phyloP scores from a whole-genome alignment of 805 yeast genomes.

The Clavispora fructus region DNA sequence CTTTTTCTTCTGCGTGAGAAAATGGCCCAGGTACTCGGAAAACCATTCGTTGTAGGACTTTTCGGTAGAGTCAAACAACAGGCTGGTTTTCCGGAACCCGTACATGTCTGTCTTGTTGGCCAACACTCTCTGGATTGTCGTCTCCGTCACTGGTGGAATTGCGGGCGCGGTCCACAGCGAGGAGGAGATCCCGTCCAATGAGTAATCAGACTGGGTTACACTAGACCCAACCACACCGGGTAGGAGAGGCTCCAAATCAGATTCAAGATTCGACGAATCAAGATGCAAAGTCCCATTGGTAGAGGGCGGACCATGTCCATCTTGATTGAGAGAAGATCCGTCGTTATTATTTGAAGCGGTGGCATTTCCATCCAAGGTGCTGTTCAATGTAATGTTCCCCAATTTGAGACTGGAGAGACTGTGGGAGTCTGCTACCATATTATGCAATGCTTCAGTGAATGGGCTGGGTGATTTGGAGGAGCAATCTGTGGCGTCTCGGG shows the following conservation, averaged over 20 bases:
- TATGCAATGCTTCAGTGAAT: neutral
- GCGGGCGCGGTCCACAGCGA: conserved; percentile 1
- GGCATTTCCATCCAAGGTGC: neutral
- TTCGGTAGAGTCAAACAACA: conserved; percentile 40
- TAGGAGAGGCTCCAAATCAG: no score
- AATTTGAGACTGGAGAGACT: neutral
- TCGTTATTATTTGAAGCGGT: no score
- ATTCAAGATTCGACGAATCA: neutral
- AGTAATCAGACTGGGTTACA: no score
- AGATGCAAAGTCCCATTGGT: neutral
- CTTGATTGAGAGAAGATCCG: neutral
- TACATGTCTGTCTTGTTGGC: conserved; percentile 53
- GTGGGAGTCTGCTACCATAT: neutral
- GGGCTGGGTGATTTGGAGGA: neutral
- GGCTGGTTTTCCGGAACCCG: conserved; percentile 74
- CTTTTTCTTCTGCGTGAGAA: conserved; percentile 61
- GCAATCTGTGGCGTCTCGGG: neutral
- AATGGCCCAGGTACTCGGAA: conserved; percentile 56
- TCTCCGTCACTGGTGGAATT: conserved; percentile 3
- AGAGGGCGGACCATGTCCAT: neutral
- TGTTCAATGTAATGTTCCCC: neutral
- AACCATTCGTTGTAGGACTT: conserved; percentile 74
- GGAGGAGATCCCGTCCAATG: neutral
- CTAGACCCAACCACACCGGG: no score
- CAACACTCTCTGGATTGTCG: conserved; percentile 1